Conservation (phyloP, 768 basidiomycete species). For the Russula virescens region DNA sequence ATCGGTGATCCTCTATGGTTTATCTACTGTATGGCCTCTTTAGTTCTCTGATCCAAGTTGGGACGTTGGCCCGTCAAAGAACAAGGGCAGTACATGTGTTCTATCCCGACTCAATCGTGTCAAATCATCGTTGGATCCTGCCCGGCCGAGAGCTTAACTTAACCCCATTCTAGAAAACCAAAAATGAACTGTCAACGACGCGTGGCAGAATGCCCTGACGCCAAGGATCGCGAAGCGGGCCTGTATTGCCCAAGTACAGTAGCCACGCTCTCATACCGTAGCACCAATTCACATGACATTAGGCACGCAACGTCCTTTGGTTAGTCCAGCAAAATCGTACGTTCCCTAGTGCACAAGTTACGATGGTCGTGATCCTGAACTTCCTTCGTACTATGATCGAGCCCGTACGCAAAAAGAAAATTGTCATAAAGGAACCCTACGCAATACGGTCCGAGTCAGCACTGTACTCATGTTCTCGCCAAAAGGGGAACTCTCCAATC, state of each 20-base stretch:
- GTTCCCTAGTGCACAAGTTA: no score
- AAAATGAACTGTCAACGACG: not conserved
- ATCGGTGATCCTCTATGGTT: no score
- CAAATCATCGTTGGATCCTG: not conserved
- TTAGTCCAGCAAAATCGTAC: no score
- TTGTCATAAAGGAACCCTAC: not conserved
- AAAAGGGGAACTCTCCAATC: slow-evolving; percentile 2
- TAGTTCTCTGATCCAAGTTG: no score
- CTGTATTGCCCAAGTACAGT: not conserved
- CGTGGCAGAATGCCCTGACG: not conserved
- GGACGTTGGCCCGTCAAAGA: no score
- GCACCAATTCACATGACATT: no score
- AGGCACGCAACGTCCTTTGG: no score
- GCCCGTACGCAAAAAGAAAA: not conserved
- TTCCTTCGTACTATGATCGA: no score
- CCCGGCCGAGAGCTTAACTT: slow-evolving; percentile 3
- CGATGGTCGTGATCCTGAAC: no score
- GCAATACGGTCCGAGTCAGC: no score
- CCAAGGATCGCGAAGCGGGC: not conserved
- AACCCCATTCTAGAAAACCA: slow-evolving; percentile 1
- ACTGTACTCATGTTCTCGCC: not conserved
- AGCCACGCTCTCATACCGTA: no score
- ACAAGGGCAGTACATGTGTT: not conserved
- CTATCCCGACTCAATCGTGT: not conserved
- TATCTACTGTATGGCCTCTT: no score